Evolutionary conservation across 169 alveolate species (phyloP).

Genomic region (Plasmodium chabaudi): DNA sequence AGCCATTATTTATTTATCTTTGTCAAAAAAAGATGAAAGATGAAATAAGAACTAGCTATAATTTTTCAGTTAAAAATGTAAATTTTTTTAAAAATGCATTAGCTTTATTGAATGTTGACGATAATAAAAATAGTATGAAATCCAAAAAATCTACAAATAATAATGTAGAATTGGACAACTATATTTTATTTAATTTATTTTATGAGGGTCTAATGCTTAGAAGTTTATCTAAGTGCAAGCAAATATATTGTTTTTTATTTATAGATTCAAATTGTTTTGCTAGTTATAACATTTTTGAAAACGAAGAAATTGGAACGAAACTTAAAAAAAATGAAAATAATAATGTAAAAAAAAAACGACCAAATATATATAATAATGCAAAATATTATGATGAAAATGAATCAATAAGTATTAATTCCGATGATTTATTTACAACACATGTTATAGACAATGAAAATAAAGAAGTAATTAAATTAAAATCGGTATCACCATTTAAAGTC

Average conservation of each 20-base stretch:
- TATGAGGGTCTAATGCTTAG: slow-evolving; percentile 62
- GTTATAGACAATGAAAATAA: slow-evolving; percentile 14
- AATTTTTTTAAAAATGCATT: slow-evolving; percentile 69
- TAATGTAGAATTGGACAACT: slow-evolving; percentile 22
- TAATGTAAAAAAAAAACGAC: not conserved
- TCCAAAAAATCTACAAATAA: slow-evolving; percentile 2
- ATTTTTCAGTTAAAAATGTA: slow-evolving; percentile 61
- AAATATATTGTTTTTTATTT: slow-evolving; percentile 64
- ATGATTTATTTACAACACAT: slow-evolving; percentile 46
- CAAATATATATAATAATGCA: not conserved
- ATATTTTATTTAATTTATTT: slow-evolving; percentile 33
- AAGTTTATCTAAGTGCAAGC: slow-evolving; percentile 68
- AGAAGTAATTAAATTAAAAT: slow-evolving; percentile 27
- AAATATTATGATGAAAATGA: slow-evolving; percentile 11
- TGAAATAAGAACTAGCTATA: slow-evolving; percentile 23
- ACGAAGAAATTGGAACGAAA: not conserved
- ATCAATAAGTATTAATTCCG: slow-evolving; percentile 50
- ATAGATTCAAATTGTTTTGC: slow-evolving; percentile 59
- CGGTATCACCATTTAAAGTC: slow-evolving; percentile 51
- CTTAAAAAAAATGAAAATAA: not conserved
- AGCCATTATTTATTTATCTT: not conserved
- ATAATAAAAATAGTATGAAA: slow-evolving; percentile 12
- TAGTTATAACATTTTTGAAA: slow-evolving; percentile 16
- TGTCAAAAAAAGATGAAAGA: slow-evolving; percentile 18
- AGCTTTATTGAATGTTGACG: slow-evolving; percentile 59